Base-by-base conservation (phyloP, 306 rosid genomes). In the Gleditsia sinensis region DNA sequence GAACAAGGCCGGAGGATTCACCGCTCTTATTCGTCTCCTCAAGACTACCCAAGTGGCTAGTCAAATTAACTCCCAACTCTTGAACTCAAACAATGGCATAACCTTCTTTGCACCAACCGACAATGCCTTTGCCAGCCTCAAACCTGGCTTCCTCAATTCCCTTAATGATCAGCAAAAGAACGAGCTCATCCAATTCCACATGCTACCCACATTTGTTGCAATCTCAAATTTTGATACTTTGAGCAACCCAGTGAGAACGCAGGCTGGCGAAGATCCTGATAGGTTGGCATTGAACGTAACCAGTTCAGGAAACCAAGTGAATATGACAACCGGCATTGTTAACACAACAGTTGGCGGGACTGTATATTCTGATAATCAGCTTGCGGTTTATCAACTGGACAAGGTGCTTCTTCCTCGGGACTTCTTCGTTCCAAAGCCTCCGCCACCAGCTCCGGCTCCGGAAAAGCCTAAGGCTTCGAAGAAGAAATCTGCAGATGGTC, bases 241-340 rank as follows among this genome's bases (percentile, higher is more conserved):
- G 16, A 88, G 93, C 73, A 88, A 90, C 66, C 91, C 93, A 0
- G 82, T 90, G 36, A 77, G 91, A 63, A 90, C 96, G 36, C 91
- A 88, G 21, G 96, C 93, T 0, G 90, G 96, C n/a, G 90, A 79
- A 16, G 76, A 80, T 4, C 79, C 86, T 5, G 74, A 83, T 0
- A 87, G 87, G 75, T 57, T 78, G 66, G 90, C 88, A 19, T 49
- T 90, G 58, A 87, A 90, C 62, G 82, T 90, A 11, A 90, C 93
- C 19, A 84, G 89, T 24, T 72, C 83, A 0, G 91, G 96, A 36
- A 90, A 72, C 68, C 70, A 74, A 66, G 93, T 90, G 32, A 90
- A 90, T 64, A 6, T 85, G 13, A 80, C 91, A 5, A 84, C 84
- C 3, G 93, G 96, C 19, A 77, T 90, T 66, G 90, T 84, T 39